Base-by-base conservation (phyloP, 2,329 filamentous ascomycete species). In the Talaromyces marneffei region DNA sequence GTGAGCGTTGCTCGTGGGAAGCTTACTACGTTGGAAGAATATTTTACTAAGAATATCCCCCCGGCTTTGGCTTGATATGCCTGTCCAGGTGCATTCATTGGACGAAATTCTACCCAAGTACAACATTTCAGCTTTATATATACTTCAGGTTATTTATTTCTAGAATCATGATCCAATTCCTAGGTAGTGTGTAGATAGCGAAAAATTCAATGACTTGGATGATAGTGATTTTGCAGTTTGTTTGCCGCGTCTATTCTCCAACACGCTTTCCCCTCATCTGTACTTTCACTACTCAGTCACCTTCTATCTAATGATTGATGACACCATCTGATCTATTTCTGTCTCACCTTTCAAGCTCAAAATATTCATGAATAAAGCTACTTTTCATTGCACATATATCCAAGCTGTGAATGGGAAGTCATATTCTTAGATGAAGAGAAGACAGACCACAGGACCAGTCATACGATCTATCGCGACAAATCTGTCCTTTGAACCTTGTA, bases 11-110 rank as follows among this genome's bases (percentile, higher is more conserved):
- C 67, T 10, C 54, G 66, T n/a, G 72, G 69, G 23, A 69, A 67
- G 58, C 56, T 75, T 48, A 69, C 70, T n/a, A 73, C 67, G 12
- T 69, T 78, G 44, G 73, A 76, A 59, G 74, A 77, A 68, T 78
- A 66, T 62, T 62, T 75, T 25, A 29, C 14, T 10, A 62, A 44
- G 58, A 60, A 67, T 14, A 16, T 35, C 10, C 52, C 52, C 18
- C 6, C 33, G 29, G 23, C 29, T 3, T 18, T 58, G 42, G 23
- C 16, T 6, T 58, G 16, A 56, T 9, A 9, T 40, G 2, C n/a
- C n/a, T n/a, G n/a, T n/a, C n/a, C n/a, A n/a, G n/a, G n/a, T n/a
- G n/a, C n/a, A n/a, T n/a, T n/a, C n/a, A n/a, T n/a, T n/a, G n/a
- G n/a, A n/a, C n/a, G n/a, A n/a, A n/a, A n/a, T n/a, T n/a, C n/a